Conservation (phyloP, 2,329 filamentous ascomycete genomes). For the Cladosporium sp. region DNA sequence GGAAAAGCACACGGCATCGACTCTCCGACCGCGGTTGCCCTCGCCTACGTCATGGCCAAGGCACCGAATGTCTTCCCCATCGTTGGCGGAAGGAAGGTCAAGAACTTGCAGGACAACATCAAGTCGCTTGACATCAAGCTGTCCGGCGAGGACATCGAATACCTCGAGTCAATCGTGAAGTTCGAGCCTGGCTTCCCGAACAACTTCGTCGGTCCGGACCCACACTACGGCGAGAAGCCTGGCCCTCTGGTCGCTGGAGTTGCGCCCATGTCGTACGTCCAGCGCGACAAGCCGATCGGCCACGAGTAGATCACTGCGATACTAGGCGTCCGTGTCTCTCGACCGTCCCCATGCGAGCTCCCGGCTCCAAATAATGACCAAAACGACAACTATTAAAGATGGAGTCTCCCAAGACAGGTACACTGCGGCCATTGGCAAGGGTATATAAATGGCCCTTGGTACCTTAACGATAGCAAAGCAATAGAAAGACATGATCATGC, state of each 20-base stretch:
- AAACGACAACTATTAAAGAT: too few relatives aligned
- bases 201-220: conserved; percentile 48
- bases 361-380: too few relatives aligned
- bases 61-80: conserved; percentile 70
- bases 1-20: conserved; percentile 50
- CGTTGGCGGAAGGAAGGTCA: conserved; percentile 62
- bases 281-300: conserved; percentile 27
- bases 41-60: conserved; percentile 72
- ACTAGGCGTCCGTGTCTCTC: too few relatives aligned
- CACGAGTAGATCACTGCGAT: conserved; percentile 20
- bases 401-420: too few relatives aligned
- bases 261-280: conserved; percentile 27
- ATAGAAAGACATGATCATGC: too few relatives aligned
- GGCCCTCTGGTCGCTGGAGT: conserved; percentile 22
- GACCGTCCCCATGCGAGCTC: too few relatives aligned
- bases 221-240: conserved; percentile 25
- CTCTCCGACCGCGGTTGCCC: conserved; percentile 36
- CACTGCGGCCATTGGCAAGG: too few relatives aligned
- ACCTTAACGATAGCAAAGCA: too few relatives aligned
- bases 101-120: conserved; percentile 67
- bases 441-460: too few relatives aligned
- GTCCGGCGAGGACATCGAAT: conserved; percentile 57
- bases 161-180: conserved; percentile 58
- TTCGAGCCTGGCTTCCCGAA: conserved; percentile 67
- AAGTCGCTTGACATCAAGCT: conserved; percentile 61